phyloP scores from a whole-genome alignment of 495 filamentous ascomycete species.

The Aspergillus nidulans region DNA sequence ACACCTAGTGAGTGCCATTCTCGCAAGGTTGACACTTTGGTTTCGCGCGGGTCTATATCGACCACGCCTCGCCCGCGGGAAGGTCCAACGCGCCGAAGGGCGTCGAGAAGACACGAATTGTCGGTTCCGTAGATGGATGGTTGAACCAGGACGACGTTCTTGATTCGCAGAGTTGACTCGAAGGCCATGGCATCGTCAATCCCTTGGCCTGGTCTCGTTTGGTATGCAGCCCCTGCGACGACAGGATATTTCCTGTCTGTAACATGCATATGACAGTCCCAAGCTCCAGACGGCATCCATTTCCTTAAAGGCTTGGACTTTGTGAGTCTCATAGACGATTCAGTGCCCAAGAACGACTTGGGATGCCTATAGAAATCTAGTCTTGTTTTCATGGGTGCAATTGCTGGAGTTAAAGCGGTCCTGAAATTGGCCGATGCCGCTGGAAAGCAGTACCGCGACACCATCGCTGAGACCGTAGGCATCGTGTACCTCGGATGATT shows the following conservation, averaged over 20 bases:
- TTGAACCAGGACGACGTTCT: conserved; percentile 48
- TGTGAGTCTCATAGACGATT: background rate
- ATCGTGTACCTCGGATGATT: background rate
- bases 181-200: conserved; percentile 38
- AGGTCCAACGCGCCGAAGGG: conserved; percentile 35
- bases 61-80: conserved; percentile 45
- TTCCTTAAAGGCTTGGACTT: conserved; percentile 16
- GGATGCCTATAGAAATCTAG: background rate
- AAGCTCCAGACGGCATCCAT: conserved; percentile 35
- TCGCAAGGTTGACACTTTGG: conserved; percentile 28
- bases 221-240: conserved; percentile 32
- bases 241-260: conserved; percentile 42
- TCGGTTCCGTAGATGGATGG: conserved; percentile 49
- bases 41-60: conserved; percentile 42
- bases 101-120: conserved; percentile 49
- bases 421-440: background rate
- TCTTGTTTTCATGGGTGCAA: background rate
- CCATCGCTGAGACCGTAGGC: background rate
- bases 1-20: conserved; percentile 48
- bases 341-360: background rate
- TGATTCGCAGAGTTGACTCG: conserved; percentile 34
- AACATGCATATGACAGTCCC: conserved; percentile 54
- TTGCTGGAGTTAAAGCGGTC: background rate
- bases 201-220: conserved; percentile 33
- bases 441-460: background rate